These are phyloP conservation scores for Tetraselmis striata DNA, from an alignment of 139 green algal genomes.

Conservation along the genomic window DNA sequence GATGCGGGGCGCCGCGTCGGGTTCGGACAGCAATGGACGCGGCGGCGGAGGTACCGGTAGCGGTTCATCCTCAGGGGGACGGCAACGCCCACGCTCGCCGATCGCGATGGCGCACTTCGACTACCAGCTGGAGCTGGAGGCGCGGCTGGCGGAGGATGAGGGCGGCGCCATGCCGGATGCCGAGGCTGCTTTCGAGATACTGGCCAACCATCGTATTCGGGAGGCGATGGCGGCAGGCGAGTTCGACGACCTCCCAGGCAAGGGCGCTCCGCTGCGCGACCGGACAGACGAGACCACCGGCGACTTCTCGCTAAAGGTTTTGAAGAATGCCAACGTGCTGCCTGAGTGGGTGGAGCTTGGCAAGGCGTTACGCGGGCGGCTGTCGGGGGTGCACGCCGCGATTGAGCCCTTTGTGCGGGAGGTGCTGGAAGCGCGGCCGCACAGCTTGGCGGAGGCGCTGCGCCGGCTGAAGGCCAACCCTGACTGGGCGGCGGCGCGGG, in stretches of 20 bases:
- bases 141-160: neutral
- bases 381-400: neutral
- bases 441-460: neutral
- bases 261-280: neutral
- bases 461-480: neutral
- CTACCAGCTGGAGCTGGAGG: neutral
- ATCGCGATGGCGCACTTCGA: neutral
- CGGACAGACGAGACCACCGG: neutral
- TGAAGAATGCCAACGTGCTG: neutral
- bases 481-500: neutral
- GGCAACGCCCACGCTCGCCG: neutral
- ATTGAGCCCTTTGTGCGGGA: neutral
- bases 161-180: neutral
- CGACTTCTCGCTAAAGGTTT: neutral
- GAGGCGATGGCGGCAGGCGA: neutral
- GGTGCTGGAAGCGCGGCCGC: neutral
- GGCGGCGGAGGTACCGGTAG: too few species aligned
- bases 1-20: too few species aligned
- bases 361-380: neutral
- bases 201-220: neutral
- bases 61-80: too few species aligned
- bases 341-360: neutral
- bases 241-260: neutral
- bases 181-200: neutral
- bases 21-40: too few species aligned